Evolutionary conservation across 768 basidiomycete genomes (phyloP), one percentile per base, ranked within the genome.

Genomic region (Mycena venus): DNA sequence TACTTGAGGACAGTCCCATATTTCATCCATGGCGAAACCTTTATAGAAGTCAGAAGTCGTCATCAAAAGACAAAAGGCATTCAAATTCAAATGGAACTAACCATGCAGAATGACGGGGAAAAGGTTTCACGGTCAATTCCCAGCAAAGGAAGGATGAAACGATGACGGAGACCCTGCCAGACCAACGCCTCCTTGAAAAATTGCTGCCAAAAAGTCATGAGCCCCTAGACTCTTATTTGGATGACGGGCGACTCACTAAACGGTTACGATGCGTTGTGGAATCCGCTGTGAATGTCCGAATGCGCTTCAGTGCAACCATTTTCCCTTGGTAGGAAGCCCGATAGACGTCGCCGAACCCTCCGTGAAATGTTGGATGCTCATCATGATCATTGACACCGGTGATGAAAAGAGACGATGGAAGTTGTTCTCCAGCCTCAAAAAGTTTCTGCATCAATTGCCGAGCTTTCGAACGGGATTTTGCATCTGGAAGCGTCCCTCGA

Each of bases 1-100:
- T 76, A 77, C 23, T 78, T 68, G 3, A 77, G 23, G 17, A 82
- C 72, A 21, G 77, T 81, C 2, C 82, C 80, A 59, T 80, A 61
- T 23, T 68, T 58, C 80, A 82, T 80, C 80, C 80, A 81, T 14
- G 80, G 82, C 4, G 82, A 80, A 32, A 80, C n/a, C n/a, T n/a
- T n/a, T n/a, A n/a, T n/a, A n/a, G n/a, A n/a, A n/a, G n/a, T n/a
- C n/a, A n/a, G n/a, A n/a, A n/a, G n/a, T n/a, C n/a, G n/a, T n/a
- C n/a, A n/a, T n/a, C n/a, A n/a, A n/a, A n/a, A n/a, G n/a, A n/a
- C n/a, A n/a, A n/a, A n/a, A n/a, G n/a, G n/a, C n/a, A n/a, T n/a
- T n/a, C n/a, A n/a, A n/a, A n/a, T n/a, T n/a, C n/a, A n/a, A n/a
- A n/a, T n/a, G n/a, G n/a, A n/a, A n/a, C n/a, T n/a, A n/a, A n/a